phyloP scores from a whole-genome alignment of 1,139 yeast species.

The Kodamaea anthophila region DNA sequence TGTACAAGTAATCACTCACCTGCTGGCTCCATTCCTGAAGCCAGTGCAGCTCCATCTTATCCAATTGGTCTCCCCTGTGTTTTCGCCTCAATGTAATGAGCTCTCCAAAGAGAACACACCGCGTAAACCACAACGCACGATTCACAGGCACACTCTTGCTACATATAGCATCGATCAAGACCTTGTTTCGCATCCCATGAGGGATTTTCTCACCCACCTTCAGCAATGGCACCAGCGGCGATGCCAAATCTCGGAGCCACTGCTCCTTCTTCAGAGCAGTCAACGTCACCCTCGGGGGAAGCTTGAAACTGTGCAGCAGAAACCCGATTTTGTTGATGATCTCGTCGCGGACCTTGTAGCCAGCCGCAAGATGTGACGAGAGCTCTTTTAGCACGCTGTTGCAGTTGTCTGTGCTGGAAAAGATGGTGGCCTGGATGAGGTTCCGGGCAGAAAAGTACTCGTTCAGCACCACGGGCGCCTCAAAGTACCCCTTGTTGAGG shows the following conservation, averaged over 20 bases:
- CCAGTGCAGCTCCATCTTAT: constrained; percentile 54
- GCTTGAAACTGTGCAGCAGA: constrained; percentile 53
- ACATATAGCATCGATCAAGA: constrained; percentile 66
- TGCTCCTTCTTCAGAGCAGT: constrained; percentile 80
- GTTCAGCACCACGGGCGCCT: constrained; percentile 54
- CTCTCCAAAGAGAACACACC: constrained; percentile 82
- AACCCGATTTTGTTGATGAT: constrained; percentile 54
- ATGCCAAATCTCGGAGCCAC: constrained; percentile 79
- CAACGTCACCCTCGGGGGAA: constrained; percentile 82
- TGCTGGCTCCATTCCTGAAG: constrained; percentile 86
- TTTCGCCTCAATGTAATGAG: constrained; percentile 61
- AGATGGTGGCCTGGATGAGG: constrained; percentile 40
- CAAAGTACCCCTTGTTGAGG: constrained; percentile 40
- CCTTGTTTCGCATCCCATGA: constrained; percentile 76
- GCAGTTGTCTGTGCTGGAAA: constrained; percentile 35
- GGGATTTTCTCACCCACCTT: constrained; percentile 78
- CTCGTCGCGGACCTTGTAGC: constrained; percentile 59
- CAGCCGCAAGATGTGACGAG: constrained; percentile 51
- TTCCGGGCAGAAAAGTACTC: constrained; percentile 49
- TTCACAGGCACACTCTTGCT: constrained; percentile 60
- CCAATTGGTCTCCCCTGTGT: constrained; percentile 41
- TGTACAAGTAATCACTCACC: constrained; percentile 53
- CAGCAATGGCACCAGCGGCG: constrained; percentile 57
- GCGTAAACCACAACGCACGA: constrained; percentile 85
- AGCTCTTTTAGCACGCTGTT: constrained; percentile 33